Evolutionary conservation across 129 eudicot genomes (phyloP).

Genomic region (Escallonia rubra): DNA sequence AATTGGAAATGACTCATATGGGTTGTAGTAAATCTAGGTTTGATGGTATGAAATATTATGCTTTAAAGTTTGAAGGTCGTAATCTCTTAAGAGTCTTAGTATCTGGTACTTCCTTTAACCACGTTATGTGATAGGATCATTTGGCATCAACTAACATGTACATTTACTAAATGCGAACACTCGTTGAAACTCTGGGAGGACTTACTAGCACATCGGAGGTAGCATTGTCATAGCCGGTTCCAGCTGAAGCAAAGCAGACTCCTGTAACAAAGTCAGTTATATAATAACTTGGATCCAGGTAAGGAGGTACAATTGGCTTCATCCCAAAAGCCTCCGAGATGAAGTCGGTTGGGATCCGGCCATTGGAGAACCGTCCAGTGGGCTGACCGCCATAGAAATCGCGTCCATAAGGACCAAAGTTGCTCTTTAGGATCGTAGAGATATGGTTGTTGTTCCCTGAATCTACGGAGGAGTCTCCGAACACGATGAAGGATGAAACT

Average conservation of each 20-base stretch:
- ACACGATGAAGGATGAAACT: conserved; percentile 53
- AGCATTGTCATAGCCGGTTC: conserved; percentile 79
- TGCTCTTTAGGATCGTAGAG: conserved; percentile 1
- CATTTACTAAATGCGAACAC: background rate
- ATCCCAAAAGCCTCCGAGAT: conserved; percentile 16
- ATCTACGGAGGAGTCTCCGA: conserved; percentile 12
- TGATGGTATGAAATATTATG: too few species aligned
- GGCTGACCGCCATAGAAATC: conserved; percentile 12
- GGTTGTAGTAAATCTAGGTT: too few species aligned
- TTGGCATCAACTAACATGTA: background rate
- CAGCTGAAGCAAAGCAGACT: conserved; percentile 91
- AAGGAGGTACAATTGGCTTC: conserved; percentile 8
- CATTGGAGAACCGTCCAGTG: conserved; percentile 11
- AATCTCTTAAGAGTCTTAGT: too few species aligned
- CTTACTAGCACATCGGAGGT: conserved; percentile 78
- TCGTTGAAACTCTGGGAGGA: background rate
- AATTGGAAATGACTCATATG: too few species aligned
- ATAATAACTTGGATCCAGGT: conserved; percentile 23
- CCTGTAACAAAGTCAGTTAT: conserved; percentile 67
- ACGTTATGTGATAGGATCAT: background rate
- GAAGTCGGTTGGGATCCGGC: conserved; percentile 11
- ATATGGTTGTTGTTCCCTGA: conserved; percentile 16
- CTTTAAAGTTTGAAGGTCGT: too few species aligned
- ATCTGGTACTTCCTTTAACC: background rate
- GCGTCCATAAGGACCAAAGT: conserved; percentile 13